Percentiles rank a stretch among this genome's conserved stretches.
These are phyloP conservation scores for Pseudocercospora eumusae DNA, from an alignment of 2,329 filamentous ascomycete species.

Conservation along the genomic window DNA sequence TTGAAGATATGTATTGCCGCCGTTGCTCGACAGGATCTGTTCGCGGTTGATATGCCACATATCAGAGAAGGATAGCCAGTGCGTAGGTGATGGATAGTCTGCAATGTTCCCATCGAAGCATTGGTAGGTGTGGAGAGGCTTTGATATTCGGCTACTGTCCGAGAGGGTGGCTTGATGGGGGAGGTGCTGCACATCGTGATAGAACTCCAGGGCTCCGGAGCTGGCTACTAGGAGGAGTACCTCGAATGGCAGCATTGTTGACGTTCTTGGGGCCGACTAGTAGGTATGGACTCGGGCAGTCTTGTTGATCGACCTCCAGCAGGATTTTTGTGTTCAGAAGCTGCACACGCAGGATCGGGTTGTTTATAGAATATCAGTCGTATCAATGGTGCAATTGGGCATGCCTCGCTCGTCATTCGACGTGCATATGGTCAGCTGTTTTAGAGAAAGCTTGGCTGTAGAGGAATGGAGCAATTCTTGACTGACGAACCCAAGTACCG, in stretches of 20 bases:
- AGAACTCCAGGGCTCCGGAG: constrained; percentile 2
- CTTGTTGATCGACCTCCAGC: not conserved
- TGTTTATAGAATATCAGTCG: not conserved
- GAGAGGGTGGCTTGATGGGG: constrained; percentile 1
- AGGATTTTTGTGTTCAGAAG: not conserved
- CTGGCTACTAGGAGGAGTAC: constrained; percentile 9
- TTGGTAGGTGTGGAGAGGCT: constrained; percentile 16
- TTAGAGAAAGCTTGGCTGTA: not conserved
- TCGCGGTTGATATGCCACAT: constrained; percentile 31
- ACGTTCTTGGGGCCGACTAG: not conserved
- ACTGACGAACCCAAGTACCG: too few species aligned
- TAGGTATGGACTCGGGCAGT: not conserved
- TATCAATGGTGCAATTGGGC: constrained; percentile 2
- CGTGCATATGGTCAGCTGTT: not conserved
- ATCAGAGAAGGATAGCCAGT: constrained; percentile 25
- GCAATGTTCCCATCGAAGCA: constrained; percentile 23
- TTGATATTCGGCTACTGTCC: not conserved
- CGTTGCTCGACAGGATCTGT: constrained; percentile 25
- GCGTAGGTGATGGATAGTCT: constrained; percentile 1
- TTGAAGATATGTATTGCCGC: constrained; percentile 28
- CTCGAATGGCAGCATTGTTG: constrained; percentile 14
- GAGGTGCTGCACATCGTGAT: not conserved
- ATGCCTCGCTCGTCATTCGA: constrained; percentile 3
- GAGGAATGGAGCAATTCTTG: not conserved
- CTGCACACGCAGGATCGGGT: not conserved